A percentile compares a stretch with the other conserved stretches of the same genome.
These are phyloP conservation scores for Microdochium paspali DNA, from an alignment of 2,329 filamentous ascomycete species.

Conservation along the genomic window DNA sequence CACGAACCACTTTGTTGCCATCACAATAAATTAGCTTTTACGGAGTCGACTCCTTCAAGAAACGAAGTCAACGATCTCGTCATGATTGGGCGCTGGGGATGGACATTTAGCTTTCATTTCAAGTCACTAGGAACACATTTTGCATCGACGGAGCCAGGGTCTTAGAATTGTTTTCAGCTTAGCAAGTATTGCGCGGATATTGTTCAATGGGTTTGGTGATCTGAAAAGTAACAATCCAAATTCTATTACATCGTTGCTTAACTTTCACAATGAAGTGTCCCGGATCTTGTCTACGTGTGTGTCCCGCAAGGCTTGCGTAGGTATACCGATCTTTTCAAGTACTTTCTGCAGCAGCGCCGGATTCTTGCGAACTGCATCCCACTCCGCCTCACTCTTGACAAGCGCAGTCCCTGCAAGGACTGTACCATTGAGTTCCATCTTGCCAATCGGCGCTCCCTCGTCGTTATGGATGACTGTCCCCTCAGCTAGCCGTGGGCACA, in stretches of 20 bases:
- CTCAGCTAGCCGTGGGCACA: conserved; percentile 46
- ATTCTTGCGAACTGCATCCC: conserved; percentile 39
- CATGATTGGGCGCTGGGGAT: too few species aligned
- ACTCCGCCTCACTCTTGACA: conserved; percentile 49
- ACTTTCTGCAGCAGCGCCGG: conserved; percentile 26
- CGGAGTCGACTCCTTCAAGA: conserved; percentile 1
- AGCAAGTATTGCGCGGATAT: not conserved
- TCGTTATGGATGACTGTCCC: conserved; percentile 24
- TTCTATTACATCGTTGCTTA: not conserved
- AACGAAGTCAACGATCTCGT: too few species aligned
- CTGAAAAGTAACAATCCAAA: not conserved
- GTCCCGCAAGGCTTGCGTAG: conserved; percentile 5
- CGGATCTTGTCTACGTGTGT: not conserved
- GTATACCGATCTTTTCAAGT: conserved; percentile 29
- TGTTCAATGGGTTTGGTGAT: not conserved
- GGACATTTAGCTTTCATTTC: too few species aligned
- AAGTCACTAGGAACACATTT: too few species aligned
- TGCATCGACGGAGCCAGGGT: not conserved
- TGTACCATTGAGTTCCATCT: conserved; percentile 48
- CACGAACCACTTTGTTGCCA: too few species aligned
- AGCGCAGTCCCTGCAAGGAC: conserved; percentile 55
- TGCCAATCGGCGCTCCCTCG: conserved; percentile 21
- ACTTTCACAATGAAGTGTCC: not conserved
- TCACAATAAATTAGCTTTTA: conserved; percentile 2
- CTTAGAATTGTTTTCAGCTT: not conserved